Evolutionary conservation across 257 asterid species (phyloP).

Genomic region (Plectranthus barbatus): DNA sequence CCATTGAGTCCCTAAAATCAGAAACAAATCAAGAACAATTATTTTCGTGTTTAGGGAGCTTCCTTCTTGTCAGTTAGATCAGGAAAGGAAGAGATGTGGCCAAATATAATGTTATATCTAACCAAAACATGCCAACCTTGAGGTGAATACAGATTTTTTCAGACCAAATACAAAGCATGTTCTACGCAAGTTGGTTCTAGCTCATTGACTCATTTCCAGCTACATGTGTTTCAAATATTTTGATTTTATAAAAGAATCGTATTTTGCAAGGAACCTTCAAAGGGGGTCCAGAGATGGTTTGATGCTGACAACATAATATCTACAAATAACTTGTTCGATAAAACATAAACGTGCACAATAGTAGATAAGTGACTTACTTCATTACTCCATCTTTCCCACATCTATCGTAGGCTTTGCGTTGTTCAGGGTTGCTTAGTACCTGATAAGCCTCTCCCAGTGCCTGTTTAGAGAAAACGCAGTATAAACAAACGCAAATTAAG

Average conservation of each 20-base stretch:
- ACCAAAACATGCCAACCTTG: neutral
- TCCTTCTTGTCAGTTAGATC: neutral
- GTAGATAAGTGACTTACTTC: conserved; percentile 36
- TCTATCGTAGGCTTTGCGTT: conserved; percentile 59
- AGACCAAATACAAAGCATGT: neutral
- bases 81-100: neutral
- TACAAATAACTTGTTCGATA: neutral
- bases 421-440: conserved; percentile 66
- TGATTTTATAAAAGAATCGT: too few relatives aligned
- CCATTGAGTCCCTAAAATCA: conserved; percentile 49
- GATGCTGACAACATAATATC: neutral
- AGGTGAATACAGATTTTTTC: neutral
- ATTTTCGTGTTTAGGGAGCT: neutral
- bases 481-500: neutral
- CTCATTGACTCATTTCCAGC: neutral
- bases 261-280: neutral
- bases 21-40: neutral
- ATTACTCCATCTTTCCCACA: conserved; percentile 56
- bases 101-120: neutral
- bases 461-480: conserved; percentile 26
- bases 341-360: neutral
- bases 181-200: neutral
- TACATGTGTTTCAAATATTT: too few relatives aligned
- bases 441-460: conserved; percentile 84
- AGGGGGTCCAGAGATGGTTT: neutral